Evolutionary conservation across 2,329 filamentous ascomycete genomes (phyloP), one percentile per base, ranked within the genome.

Genomic region (Talaromyces sp.): DNA sequence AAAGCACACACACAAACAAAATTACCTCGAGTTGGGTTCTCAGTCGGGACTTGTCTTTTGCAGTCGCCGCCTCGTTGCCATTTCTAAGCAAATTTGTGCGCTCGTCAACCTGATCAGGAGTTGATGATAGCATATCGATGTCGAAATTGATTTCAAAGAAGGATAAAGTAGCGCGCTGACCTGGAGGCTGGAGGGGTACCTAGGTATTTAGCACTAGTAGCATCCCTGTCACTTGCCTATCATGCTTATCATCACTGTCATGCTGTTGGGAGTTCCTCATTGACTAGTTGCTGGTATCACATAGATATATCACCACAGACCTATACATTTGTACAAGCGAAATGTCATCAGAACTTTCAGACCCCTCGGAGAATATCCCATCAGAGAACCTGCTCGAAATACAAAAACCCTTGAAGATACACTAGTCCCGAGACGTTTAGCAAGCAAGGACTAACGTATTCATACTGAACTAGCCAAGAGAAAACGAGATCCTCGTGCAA

Each of bases 21-120:
- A 62, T 39, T 24, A 62, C 60, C 33, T 54, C 33, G 9, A 62
- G 60, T 62, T 62, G 60, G 47, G 60, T 62, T 54, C 60, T 62
- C 60, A 43, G 27, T 52, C 14, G 43, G 33, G 31, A 7, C 43
- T 54, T 62, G 59, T 39, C 59, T 41, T 37, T 62, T 62, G 45
- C 60, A 62, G 11, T 41, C 45, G 22, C 47, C 41, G 31, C 45
- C 33, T 33, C 60, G 19, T 39, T 16, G 59, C 35, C 60, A 54
- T 62, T 39, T 33, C 31, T 62, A 39, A 62, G 60, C 45, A 62
- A 52, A 7, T 45, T 45, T 37, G 60, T 62, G 60, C 41, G 60
- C 60, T 62, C 60, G 39, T 62, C 45, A 62, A 14, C 60, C 45
- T 54, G 60, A 43, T n/a, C 43, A 22, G 60, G 37, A 19, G 60